phyloP scores from a whole-genome alignment of 768 basidiomycete genomes.

The Zangia roseola region DNA sequence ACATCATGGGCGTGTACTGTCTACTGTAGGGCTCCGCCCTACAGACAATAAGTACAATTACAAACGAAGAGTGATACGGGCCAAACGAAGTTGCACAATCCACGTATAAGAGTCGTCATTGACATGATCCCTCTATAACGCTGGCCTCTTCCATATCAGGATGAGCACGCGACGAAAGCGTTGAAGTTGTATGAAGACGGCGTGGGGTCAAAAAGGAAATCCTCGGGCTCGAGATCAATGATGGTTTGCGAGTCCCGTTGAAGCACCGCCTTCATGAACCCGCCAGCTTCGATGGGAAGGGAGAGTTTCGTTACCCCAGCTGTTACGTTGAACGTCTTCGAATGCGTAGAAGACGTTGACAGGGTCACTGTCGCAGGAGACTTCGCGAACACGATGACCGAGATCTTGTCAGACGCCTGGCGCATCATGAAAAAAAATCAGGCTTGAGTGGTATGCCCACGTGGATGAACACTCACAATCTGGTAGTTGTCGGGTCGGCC shows the following conservation, averaged over 20 bases:
- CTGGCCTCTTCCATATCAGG: conserved; percentile 12
- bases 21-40: no score
- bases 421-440: conserved; percentile 5
- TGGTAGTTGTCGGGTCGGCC: conserved; percentile 56
- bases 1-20: no score
- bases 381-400: conserved; percentile 64
- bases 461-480: conserved; percentile 40
- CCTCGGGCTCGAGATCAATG: conserved; percentile 45
- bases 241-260: conserved; percentile 45
- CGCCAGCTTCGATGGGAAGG: conserved; percentile 54
- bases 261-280: conserved; percentile 49
- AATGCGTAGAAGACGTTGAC: conserved; percentile 43
- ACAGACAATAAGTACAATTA: no score
- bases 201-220: conserved; percentile 52
- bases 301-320: conserved; percentile 64
- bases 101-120: no score
- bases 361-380: conserved; percentile 56
- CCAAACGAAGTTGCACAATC: no score
- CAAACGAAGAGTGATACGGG: no score
- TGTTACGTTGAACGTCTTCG: conserved; percentile 48
- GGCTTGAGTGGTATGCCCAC: neutral
- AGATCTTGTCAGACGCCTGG: conserved; percentile 61
- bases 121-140: no score
- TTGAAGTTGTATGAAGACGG: conserved; percentile 72
- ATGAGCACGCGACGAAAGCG: conserved; percentile 50